These are phyloP conservation scores for Barnettozyma siamensis DNA, from an alignment of 805 yeast genomes.

Conservation along the genomic window DNA sequence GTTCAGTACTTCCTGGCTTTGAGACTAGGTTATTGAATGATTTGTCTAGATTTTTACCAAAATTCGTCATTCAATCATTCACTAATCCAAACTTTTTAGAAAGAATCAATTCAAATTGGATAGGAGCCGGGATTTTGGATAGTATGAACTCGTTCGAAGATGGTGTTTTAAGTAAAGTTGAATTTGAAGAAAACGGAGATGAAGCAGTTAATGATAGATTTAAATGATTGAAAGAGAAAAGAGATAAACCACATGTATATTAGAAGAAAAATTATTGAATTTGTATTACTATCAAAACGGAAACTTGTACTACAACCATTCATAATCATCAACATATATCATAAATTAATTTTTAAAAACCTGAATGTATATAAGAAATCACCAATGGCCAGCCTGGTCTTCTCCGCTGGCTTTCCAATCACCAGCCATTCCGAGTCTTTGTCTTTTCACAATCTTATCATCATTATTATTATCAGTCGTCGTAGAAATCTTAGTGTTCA, in stretches of 20 bases:
- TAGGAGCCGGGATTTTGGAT: conserved; percentile 74
- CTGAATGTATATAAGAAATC: too few species aligned
- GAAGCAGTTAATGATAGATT: conserved; percentile 39
- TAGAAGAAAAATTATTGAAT: too few species aligned
- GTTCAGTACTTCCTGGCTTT: conserved; percentile 63
- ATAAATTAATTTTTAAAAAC: too few species aligned
- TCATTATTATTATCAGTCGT: conserved; percentile 4
- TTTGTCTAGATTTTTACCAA: conserved; percentile 56
- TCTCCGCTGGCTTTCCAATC: conserved; percentile 25
- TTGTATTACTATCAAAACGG: background rate
- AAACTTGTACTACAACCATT: background rate
- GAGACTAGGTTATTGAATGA: conserved; percentile 63
- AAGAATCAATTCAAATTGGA: conserved; percentile 66
- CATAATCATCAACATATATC: background rate
- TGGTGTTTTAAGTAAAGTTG: conserved; percentile 65
- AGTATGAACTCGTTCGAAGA: conserved; percentile 79
- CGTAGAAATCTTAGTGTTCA: conserved; percentile 20
- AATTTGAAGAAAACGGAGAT: conserved; percentile 66
- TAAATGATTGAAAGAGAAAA: conserved; percentile 23
- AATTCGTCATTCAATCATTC: conserved; percentile 49
- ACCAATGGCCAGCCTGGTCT: conserved; percentile 31
- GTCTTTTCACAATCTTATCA: conserved; percentile 18
- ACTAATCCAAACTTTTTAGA: conserved; percentile 62
- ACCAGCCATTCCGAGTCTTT: conserved; percentile 29
- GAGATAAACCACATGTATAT: background rate